Base-by-base conservation (phyloP, 1,284 basidiomycete species). In the Ceratobasidium sp. region DNA sequence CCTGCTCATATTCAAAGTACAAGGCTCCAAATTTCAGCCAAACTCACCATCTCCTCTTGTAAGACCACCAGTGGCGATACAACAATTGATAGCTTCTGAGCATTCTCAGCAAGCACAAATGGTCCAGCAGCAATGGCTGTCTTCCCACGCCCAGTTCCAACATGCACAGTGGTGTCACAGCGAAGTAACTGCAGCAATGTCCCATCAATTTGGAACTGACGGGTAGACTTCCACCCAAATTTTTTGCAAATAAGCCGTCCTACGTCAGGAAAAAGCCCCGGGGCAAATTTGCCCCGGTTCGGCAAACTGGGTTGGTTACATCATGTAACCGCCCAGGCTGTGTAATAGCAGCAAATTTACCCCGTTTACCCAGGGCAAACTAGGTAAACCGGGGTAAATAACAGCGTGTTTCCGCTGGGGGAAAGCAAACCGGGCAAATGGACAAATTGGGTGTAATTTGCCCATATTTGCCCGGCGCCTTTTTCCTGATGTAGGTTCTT, bases 51-150 rank as follows among this genome's bases (percentile, higher is more conserved):
- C 64, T 84, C 82, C 0, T 82, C 79, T 30, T 83, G 81, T 1
- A 84, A 77, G 0, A 79, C 78, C 16, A 84, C 76, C 0, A 83
- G 69, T 0, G 81, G 82, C 10, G 81, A 82, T 0, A 82, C 77
- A 72, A 83, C 75, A 8, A 83, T 55, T 0, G 81, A 81, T 0
- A 81, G 73, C 71, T 77, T 80, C 0, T 77, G 77, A 23, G 76
- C 72, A 16, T 73, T 77, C 6, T 23, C 48, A 1, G 74, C 69
- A 59, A 77, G 78, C 0, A 76, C 72, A 74, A 81, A 79, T 0
- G 80, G 80, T 0, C 77, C 80, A 21, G 80, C 80, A 8, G 77
- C 80, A 46, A 82, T 77, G 0, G 73, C 74, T 0, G 81, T 81
- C 65, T 82, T 82, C 1, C 81, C 81, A 0, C 72, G 36, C 0